A percentile compares a stretch with the other conserved stretches of the same genome.
Conservation (phyloP, 495 filamentous ascomycete species). For the Immersiella caudata region DNA sequence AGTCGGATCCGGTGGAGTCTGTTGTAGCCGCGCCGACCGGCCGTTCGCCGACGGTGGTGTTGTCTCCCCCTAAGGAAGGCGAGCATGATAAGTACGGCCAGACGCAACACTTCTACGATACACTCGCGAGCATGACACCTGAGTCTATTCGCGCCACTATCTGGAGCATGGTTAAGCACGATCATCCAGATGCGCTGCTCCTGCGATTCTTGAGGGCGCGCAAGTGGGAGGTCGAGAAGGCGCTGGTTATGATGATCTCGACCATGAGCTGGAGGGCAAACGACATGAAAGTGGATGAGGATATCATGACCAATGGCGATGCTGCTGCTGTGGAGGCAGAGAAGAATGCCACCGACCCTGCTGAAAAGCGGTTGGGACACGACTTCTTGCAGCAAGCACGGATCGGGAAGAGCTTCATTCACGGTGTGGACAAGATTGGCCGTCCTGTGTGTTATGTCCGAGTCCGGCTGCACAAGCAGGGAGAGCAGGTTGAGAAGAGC, state of each 20-base stretch:
- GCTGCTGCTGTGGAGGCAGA: conserved; percentile 61
- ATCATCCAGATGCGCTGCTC: conserved; percentile 86
- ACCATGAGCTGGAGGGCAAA: conserved; percentile 88
- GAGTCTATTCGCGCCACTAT: conserved; percentile 80
- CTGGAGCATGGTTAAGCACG: conserved; percentile 96
- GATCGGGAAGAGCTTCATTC: conserved; percentile 93
- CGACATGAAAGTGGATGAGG: conserved; percentile 84
- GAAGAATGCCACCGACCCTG: conserved; percentile 53
- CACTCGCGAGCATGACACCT: conserved; percentile 72
- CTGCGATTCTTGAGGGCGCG: conserved; percentile 88
- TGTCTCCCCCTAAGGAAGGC: conserved; percentile 45
- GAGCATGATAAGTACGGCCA: conserved; percentile 94
- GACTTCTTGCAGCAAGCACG: conserved; percentile 86
- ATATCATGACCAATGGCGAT: conserved; percentile 83
- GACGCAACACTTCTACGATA: conserved; percentile 80
- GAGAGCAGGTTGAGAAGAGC: conserved; percentile 78
- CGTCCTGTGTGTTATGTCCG: conserved; percentile 87
- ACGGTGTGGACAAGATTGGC: conserved; percentile 82
- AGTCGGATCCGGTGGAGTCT: conserved; percentile 47
- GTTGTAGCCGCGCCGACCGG: conserved; percentile 15
- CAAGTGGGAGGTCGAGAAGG: conserved; percentile 95
- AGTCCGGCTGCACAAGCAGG: conserved; percentile 75
- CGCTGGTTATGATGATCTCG: conserved; percentile 89
- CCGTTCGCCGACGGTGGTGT: conserved; percentile 15
- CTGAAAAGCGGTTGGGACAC: conserved; percentile 65